Conservation (phyloP, 2,329 filamentous ascomycete genomes). For the Oidium heveae region DNA sequence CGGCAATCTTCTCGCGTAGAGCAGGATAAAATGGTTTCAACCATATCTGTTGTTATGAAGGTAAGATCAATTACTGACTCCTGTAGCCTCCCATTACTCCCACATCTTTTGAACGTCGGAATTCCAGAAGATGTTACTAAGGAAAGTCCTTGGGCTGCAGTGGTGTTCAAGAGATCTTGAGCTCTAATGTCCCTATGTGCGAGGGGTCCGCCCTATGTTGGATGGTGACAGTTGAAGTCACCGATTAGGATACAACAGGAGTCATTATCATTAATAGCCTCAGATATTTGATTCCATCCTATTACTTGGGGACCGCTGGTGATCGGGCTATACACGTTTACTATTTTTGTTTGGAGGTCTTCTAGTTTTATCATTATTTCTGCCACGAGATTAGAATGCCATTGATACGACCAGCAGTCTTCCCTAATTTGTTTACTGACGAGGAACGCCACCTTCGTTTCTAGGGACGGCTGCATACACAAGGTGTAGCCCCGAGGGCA, state of each 20-base stretch:
- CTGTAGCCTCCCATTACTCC: background rate
- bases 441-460: background rate
- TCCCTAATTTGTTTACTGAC: background rate
- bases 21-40: background rate
- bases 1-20: background rate
- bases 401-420: background rate
- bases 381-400: background rate
- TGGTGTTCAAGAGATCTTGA: background rate
- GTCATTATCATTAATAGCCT: background rate
- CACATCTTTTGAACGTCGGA: background rate
- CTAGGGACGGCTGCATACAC: background rate
- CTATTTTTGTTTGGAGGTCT: background rate
- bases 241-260: background rate
- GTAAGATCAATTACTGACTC: background rate
- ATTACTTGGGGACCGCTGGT: background rate
- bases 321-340: too few relatives aligned
- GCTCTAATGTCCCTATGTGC: background rate
- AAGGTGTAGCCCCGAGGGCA: background rate
- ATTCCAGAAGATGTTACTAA: background rate
- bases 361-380: background rate
- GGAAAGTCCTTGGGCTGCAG: background rate
- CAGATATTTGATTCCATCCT: background rate
- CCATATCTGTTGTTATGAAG: background rate
- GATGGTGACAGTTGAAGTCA: constrained; percentile 1
- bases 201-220: background rate